phyloP scores from a whole-genome alignment of 108 stramenopile genomes.

The Craspedostauros australis region DNA sequence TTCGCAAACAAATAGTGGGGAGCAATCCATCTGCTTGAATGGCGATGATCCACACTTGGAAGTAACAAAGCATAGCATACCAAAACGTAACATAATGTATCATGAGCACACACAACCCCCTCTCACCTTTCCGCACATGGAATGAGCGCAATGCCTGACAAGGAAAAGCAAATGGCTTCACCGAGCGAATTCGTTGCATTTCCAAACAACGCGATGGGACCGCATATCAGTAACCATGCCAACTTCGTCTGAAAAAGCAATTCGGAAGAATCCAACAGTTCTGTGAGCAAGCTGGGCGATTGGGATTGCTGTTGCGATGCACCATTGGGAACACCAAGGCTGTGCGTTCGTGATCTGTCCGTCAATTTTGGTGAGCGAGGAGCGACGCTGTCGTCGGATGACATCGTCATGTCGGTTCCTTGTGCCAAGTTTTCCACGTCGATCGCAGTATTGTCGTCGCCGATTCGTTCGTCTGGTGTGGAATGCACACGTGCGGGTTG shows the following conservation, averaged over 20 bases:
- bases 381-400: too few species aligned
- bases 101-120: background rate
- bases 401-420: too few species aligned
- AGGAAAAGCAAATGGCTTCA: conserved; percentile 72
- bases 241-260: conserved; percentile 31
- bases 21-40: background rate
- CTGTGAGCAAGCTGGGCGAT: too few species aligned
- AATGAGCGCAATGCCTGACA: conserved; percentile 73
- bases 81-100: background rate
- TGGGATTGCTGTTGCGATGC: too few species aligned
- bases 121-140: conserved; percentile 76
- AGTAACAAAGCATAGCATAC: background rate
- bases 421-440: too few species aligned
- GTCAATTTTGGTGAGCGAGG: too few species aligned
- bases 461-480: too few species aligned
- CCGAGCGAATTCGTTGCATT: conserved; percentile 71
- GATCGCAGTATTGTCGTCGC: too few species aligned
- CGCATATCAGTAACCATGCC: conserved; percentile 80
- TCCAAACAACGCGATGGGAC: conserved; percentile 82
- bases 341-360: too few species aligned
- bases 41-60: background rate
- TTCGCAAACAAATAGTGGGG: too few species aligned
- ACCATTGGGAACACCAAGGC: too few species aligned
- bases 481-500: too few species aligned
- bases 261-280: conserved; percentile 3